These are phyloP conservation scores for Paraglomus brasilianum DNA, from an alignment of 192 early-diverging fungal species.

Conservation along the genomic window DNA sequence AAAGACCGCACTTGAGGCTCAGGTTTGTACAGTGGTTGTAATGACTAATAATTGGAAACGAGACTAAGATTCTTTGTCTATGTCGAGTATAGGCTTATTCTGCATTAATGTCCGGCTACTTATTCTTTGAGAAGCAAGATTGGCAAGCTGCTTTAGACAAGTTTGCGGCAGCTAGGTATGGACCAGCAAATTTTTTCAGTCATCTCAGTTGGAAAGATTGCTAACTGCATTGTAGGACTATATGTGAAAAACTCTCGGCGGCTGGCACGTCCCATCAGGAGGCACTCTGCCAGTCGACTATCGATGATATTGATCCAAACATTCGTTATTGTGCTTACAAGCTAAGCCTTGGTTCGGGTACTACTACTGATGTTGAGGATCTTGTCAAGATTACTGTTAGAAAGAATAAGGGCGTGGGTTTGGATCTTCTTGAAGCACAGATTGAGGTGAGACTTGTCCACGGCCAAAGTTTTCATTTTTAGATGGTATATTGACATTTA, in stretches of 20 bases:
- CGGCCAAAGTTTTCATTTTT: background rate
- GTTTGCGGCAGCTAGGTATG: constrained; percentile 62
- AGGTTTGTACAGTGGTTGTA: constrained; percentile 36
- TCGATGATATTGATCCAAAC: constrained; percentile 77
- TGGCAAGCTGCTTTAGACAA: constrained; percentile 65
- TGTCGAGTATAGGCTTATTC: constrained; percentile 56
- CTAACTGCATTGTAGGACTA: constrained; percentile 43
- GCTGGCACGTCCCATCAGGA: constrained; percentile 59
- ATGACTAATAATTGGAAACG: background rate
- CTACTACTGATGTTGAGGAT: constrained; percentile 43
- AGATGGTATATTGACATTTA: too few species aligned
- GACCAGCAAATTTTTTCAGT: background rate
- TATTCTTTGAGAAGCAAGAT: constrained; percentile 65
- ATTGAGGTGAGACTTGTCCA: constrained; percentile 38
- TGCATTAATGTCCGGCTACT: constrained; percentile 61
- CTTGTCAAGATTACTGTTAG: constrained; percentile 46
- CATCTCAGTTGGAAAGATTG: background rate
- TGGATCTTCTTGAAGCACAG: constrained; percentile 50
- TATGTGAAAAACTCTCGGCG: constrained; percentile 64
- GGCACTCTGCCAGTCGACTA: constrained; percentile 60
- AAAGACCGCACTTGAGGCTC: constrained; percentile 53
- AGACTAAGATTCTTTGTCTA: background rate
- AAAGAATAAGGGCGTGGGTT: constrained; percentile 44
- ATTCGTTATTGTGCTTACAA: constrained; percentile 79
- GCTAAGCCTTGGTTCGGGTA: constrained; percentile 47